phyloP scores from a whole-genome alignment of 2,329 filamentous ascomycete genomes.

The Epichloe aotearoae region DNA sequence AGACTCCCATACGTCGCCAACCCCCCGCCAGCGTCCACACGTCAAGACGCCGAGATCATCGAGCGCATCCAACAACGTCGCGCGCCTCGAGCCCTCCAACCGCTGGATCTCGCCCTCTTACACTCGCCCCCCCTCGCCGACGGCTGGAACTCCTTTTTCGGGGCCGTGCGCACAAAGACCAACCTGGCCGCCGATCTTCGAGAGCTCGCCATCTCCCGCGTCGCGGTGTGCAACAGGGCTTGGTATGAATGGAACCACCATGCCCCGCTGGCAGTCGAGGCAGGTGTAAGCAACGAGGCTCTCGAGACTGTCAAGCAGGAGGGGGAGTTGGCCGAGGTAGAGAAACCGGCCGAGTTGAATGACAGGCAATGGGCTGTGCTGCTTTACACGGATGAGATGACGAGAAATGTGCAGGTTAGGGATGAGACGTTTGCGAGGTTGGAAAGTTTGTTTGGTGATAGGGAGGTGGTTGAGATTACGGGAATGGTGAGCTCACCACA shows the following conservation, averaged over 20 bases:
- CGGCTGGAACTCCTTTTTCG: slow-evolving; percentile 61
- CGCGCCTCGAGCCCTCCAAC: slow-evolving; percentile 54
- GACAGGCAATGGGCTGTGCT: slow-evolving; percentile 55
- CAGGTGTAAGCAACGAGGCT: slow-evolving; percentile 40
- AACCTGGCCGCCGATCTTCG: slow-evolving; percentile 42
- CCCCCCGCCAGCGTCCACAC: slow-evolving; percentile 32
- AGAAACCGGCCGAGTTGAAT: slow-evolving; percentile 29
- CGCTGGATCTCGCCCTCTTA: slow-evolving; percentile 63
- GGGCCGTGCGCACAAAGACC: slow-evolving; percentile 44
- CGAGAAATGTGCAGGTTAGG: slow-evolving; percentile 53
- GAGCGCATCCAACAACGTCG: slow-evolving; percentile 52
- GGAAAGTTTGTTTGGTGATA: slow-evolving; percentile 48
- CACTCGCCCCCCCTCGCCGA: slow-evolving; percentile 68
- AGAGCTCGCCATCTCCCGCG: slow-evolving; percentile 69
- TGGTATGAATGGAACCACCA: slow-evolving; percentile 82
- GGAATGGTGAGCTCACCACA: slow-evolving; percentile 42
- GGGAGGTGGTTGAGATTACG: slow-evolving; percentile 70
- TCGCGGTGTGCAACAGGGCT: slow-evolving; percentile 66
- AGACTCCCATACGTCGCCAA: slow-evolving; percentile 52
- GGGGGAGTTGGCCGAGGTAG: slow-evolving; percentile 7
- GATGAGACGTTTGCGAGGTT: slow-evolving; percentile 55
- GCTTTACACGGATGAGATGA: slow-evolving; percentile 74
- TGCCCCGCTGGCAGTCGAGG: slow-evolving; percentile 49
- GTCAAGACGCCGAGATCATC: slow-evolving; percentile 44
- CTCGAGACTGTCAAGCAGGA: slow-evolving; percentile 31